A percentile compares a stretch with the other conserved stretches of the same genome.
phyloP scores from a whole-genome alignment of 2,329 filamentous ascomycete species.

The Colletotrichum neosansevieriae region DNA sequence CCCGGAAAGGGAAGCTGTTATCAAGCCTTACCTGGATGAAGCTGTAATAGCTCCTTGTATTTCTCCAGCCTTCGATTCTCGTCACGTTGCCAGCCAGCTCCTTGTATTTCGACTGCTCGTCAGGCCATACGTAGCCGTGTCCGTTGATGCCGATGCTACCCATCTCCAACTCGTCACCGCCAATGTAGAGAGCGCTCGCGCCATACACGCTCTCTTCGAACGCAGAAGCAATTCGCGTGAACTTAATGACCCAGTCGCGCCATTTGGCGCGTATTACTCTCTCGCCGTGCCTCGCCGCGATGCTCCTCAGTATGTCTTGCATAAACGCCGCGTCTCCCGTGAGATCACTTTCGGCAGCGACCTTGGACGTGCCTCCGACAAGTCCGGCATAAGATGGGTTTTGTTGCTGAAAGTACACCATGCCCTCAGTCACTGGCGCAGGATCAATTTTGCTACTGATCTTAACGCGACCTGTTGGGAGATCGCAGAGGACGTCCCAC shows the following conservation, averaged over 20 bases:
- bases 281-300: slow-evolving; percentile 88
- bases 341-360: slow-evolving; percentile 67
- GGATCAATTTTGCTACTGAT: slow-evolving; percentile 90
- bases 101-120: slow-evolving; percentile 82
- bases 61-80: slow-evolving; percentile 96
- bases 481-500: slow-evolving; percentile 97
- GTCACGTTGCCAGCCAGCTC: slow-evolving; percentile 93
- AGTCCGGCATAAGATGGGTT: slow-evolving; percentile 68
- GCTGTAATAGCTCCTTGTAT: slow-evolving; percentile 93
- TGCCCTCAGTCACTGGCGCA: slow-evolving; percentile 84
- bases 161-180: slow-evolving; percentile 76
- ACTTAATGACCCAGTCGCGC: slow-evolving; percentile 94
- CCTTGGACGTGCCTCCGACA: slow-evolving; percentile 56
- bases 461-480: slow-evolving; percentile 92
- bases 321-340: slow-evolving; percentile 93
- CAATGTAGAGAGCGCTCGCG: slow-evolving; percentile 88
- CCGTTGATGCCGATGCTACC: slow-evolving; percentile 73
- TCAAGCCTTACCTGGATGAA: slow-evolving; percentile 79
- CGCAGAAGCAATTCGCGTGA: slow-evolving; percentile 90
- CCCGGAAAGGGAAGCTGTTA: background rate
- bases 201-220: slow-evolving; percentile 98
- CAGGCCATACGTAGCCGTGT: slow-evolving; percentile 95
- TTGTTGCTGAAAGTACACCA: slow-evolving; percentile 88
- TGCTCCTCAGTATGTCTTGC: slow-evolving; percentile 84
- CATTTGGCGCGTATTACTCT: slow-evolving; percentile 92